phyloP scores from a whole-genome alignment of 2,329 filamentous ascomycete species.

The Orbilia brochopaga region DNA sequence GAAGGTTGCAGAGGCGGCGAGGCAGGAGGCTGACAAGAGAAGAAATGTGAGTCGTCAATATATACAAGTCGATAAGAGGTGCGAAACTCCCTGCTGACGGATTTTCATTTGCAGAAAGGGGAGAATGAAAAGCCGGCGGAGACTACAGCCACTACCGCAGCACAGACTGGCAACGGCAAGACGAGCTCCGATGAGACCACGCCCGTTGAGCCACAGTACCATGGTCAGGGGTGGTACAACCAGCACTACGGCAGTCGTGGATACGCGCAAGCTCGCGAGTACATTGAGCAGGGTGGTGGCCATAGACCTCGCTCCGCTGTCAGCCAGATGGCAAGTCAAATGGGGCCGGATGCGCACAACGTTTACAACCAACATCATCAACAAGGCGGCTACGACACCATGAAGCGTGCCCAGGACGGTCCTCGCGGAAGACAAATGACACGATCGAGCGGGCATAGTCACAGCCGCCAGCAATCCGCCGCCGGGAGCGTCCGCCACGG shows the following conservation, averaged over 20 bases:
- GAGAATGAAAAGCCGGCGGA: conserved; percentile 9
- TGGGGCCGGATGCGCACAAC: conserved; percentile 4
- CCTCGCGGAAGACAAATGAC: conserved; percentile 28
- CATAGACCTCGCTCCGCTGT: conserved; percentile 24
- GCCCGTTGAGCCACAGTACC: neutral
- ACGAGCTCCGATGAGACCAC: neutral
- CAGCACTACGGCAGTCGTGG: neutral
- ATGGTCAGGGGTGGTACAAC: conserved; percentile 15
- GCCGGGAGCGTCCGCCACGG: conserved; percentile 12
- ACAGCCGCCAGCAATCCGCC: conserved; percentile 27
- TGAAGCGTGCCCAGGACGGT: conserved; percentile 17
- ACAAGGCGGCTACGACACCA: conserved; percentile 15
- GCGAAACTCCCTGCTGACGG: no score
- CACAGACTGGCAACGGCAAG: neutral
- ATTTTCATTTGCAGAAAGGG: conserved; percentile 6
- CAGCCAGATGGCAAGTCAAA: conserved; percentile 3
- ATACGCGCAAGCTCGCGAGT: conserved; percentile 10
- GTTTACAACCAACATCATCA: conserved; percentile 24
- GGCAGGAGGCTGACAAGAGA: no score
- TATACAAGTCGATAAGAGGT: no score
- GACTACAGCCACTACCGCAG: neutral
- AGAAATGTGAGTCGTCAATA: no score
- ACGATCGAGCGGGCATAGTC: conserved; percentile 26
- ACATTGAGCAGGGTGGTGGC: neutral
- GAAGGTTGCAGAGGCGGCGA: conserved; percentile 1